Percentiles rank a stretch among this genome's conserved stretches.
Conservation (phyloP, 2,329 filamentous ascomycete genomes). For the Raffaelea albimanens region DNA sequence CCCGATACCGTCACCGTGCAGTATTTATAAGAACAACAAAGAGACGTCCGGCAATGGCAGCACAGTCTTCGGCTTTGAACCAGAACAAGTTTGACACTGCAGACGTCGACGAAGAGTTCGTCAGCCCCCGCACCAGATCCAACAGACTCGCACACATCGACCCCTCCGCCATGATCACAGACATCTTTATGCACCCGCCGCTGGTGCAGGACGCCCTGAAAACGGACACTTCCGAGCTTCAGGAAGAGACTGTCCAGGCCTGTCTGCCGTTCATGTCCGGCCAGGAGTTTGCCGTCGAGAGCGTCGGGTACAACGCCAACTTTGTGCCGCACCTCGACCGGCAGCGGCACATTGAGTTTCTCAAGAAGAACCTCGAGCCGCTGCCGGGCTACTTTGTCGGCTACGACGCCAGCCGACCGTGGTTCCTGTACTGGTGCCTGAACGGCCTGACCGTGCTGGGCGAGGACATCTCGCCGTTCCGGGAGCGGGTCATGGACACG, state of each 20-base stretch:
- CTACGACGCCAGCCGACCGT: slow-evolving; percentile 81
- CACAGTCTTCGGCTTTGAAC: background rate
- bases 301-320: no score
- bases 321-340: slow-evolving; percentile 70
- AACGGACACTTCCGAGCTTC: slow-evolving; percentile 59
- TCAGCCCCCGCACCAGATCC: background rate
- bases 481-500: slow-evolving; percentile 62
- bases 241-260: slow-evolving; percentile 58
- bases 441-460: slow-evolving; percentile 67
- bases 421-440: slow-evolving; percentile 91
- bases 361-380: slow-evolving; percentile 46
- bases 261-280: slow-evolving; percentile 61
- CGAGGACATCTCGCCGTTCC: slow-evolving; percentile 60
- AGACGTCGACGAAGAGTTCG: slow-evolving; percentile 6
- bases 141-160: background rate
- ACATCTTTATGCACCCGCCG: slow-evolving; percentile 48
- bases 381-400: slow-evolving; percentile 63
- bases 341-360: slow-evolving; percentile 49
- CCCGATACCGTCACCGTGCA: slow-evolving; percentile 12
- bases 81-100: no score
- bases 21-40: slow-evolving; percentile 15
- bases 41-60: slow-evolving; percentile 8
- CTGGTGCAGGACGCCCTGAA: slow-evolving; percentile 54
- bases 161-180: slow-evolving; percentile 31
- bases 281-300: slow-evolving; percentile 33